phyloP scores from a whole-genome alignment of 352 stramenopile genomes.

The Globisporangium paroecandrum region DNA sequence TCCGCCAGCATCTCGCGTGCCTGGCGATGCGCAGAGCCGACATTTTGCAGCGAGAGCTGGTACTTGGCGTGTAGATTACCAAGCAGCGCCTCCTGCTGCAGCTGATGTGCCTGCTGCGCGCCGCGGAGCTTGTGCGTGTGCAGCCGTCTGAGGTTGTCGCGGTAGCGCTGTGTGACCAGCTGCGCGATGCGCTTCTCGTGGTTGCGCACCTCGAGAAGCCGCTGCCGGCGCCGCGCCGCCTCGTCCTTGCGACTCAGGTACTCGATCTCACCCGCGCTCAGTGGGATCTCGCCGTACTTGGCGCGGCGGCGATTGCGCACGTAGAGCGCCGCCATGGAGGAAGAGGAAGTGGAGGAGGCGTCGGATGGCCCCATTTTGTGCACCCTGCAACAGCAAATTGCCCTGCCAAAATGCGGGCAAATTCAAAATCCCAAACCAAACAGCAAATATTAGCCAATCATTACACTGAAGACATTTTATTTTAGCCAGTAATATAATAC shows the following conservation, averaged over 20 bases:
- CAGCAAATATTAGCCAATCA: not conserved
- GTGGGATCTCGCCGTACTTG: slow-evolving; percentile 44
- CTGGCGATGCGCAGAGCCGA: slow-evolving; percentile 59
- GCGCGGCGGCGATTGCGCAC: slow-evolving; percentile 19
- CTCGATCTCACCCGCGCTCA: slow-evolving; percentile 63
- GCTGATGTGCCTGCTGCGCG: slow-evolving; percentile 25
- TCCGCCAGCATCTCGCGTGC: slow-evolving; percentile 54
- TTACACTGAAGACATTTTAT: not conserved
- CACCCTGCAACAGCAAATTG: not conserved
- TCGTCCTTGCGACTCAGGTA: slow-evolving; percentile 58
- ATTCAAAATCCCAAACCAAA: slow-evolving; percentile 11
- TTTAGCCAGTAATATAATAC: not conserved
- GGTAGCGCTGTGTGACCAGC: slow-evolving; percentile 69
- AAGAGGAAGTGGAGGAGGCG: not conserved
- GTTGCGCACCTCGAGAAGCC: slow-evolving; percentile 54
- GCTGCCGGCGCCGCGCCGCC: slow-evolving; percentile 37
- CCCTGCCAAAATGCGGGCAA: slow-evolving; percentile 7
- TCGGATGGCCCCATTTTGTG: not conserved
- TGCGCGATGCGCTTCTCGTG: slow-evolving; percentile 59
- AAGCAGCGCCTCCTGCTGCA: slow-evolving; percentile 38
- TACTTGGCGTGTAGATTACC: slow-evolving; percentile 48
- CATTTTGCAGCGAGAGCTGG: slow-evolving; percentile 53
- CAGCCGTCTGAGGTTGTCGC: slow-evolving; percentile 54
- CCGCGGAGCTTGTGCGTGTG: slow-evolving; percentile 32
- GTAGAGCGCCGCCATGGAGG: slow-evolving; percentile 21